Conservation (phyloP, 257 asterid species). For the Catharanthus roseus region DNA sequence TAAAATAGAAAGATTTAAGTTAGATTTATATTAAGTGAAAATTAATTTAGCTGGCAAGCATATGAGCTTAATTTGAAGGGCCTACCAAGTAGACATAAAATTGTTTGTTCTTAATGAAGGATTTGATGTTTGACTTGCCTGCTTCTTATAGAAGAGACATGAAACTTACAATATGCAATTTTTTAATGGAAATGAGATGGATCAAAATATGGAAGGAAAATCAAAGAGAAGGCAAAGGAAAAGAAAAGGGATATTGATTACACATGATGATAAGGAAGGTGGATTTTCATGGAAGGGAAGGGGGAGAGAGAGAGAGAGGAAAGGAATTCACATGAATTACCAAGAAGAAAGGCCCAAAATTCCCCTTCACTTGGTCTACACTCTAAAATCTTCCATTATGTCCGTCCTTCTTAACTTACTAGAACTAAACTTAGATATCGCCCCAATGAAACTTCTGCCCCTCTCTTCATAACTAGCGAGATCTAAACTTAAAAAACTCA, state of each 20-base stretch:
- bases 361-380: too few species aligned
- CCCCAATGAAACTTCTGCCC: too few species aligned
- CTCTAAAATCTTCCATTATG: too few species aligned
- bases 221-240: neutral
- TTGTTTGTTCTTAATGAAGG: constrained; percentile 37
- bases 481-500: too few species aligned
- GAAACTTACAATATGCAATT: constrained; percentile 8
- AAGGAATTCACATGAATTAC: neutral
- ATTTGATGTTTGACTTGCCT: constrained; percentile 44
- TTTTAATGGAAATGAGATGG: neutral
- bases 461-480: too few species aligned
- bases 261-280: neutral
- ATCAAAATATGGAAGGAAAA: neutral
- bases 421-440: too few species aligned
- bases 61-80: constrained; percentile 28
- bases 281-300: too few species aligned
- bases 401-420: too few species aligned
- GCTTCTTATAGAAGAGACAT: constrained; percentile 23
- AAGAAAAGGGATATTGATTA: too few species aligned
- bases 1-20: neutral
- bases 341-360: constrained; percentile 28
- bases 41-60: constrained; percentile 39
- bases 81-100: constrained; percentile 36
- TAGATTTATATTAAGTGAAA: neutral
- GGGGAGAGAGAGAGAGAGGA: neutral